Conservation (phyloP, 345 rosid genomes). For the Salix caprea region DNA sequence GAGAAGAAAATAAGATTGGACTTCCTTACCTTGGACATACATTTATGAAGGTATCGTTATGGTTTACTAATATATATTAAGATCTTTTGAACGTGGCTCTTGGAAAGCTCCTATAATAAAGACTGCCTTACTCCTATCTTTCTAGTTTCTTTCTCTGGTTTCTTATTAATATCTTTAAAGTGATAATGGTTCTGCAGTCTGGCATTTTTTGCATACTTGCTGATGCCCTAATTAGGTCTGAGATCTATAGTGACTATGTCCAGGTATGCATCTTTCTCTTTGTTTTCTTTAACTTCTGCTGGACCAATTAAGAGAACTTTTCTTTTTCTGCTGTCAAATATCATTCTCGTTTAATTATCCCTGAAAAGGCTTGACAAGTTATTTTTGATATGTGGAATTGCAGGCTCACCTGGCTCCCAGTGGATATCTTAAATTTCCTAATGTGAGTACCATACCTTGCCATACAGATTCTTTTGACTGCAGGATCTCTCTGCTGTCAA, state of each 20-base stretch:
- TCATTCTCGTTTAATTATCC: not conserved
- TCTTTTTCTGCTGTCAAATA: not conserved
- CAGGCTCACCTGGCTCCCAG: conserved; percentile 85
- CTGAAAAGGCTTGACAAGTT: conserved; percentile 1
- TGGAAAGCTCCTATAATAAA: not conserved
- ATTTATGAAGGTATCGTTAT: not conserved
- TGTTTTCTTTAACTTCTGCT: not conserved
- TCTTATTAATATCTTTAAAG: not conserved
- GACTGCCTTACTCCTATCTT: not conserved
- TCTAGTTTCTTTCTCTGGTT: not conserved
- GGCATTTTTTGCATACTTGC: conserved; percentile 61
- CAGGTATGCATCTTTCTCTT: conserved; percentile 48
- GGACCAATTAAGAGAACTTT: not conserved
- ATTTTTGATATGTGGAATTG: conserved; percentile 16
- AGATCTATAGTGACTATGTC: conserved; percentile 65
- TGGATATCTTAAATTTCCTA: conserved; percentile 71
- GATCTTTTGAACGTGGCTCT: not conserved
- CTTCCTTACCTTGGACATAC: not conserved
- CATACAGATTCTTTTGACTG: not conserved
- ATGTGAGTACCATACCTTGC: conserved; percentile 39
- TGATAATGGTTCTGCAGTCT: conserved; percentile 42
- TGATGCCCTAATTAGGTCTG: conserved; percentile 53
- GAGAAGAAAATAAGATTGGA: too few relatives aligned
- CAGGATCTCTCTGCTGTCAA: not conserved
- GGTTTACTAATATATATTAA: not conserved